Conservation (phyloP, 202 grass and related monocot genomes). For the Eragrostis tef region DNA sequence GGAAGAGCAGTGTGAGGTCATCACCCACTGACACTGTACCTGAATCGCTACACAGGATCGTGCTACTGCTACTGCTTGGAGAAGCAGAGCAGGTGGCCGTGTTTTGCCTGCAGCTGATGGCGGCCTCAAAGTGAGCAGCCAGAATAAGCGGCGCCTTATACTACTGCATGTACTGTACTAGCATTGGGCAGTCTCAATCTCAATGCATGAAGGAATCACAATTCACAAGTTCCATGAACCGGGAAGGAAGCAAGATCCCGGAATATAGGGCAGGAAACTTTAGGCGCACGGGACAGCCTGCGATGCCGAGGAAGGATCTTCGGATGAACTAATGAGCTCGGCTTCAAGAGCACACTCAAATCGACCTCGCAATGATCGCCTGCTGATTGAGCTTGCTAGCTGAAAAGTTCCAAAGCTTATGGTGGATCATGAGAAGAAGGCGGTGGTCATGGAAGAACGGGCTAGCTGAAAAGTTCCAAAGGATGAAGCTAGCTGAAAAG, state of each 20-base stretch:
- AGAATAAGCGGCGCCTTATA: neutral
- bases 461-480: neutral
- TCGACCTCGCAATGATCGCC: neutral
- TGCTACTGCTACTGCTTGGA: neutral
- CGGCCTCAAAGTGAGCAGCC: neutral
- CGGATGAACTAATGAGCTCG: neutral
- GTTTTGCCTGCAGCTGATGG: neutral
- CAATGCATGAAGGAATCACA: neutral
- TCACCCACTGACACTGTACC: constrained; percentile 7
- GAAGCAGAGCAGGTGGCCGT: neutral
- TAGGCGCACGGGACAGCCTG: neutral
- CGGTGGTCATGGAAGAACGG: too few species aligned
- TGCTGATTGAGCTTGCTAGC: neutral
- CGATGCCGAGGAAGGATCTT: constrained; percentile 3
- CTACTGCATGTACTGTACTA: neutral
- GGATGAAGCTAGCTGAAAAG: neutral
- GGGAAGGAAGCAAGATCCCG: constrained; percentile 13
- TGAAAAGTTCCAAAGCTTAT: neutral
- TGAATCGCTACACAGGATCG: neutral
- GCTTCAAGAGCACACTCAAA: neutral
- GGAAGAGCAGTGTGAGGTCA: neutral
- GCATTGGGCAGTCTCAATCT: neutral
- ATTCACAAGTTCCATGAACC: neutral
- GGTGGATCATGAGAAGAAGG: neutral
- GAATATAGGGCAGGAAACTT: constrained; percentile 3